Evolutionary conservation across 306 rosid species (phyloP).

Genomic region (Erythrophleum fordii): DNA sequence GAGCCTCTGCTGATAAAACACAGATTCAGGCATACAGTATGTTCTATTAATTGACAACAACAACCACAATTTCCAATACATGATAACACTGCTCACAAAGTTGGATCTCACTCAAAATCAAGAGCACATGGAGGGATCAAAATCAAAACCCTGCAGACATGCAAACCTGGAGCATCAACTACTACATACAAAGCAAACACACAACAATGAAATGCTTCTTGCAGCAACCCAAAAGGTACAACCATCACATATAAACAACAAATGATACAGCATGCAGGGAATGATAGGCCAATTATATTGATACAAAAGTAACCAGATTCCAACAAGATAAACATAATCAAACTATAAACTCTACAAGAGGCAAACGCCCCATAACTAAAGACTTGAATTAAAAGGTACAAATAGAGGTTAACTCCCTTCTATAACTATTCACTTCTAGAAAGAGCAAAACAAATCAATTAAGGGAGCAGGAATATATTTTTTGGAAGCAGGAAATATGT

Average conservation of each 20-base stretch:
- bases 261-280: background rate
- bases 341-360: slow-evolving; percentile 46
- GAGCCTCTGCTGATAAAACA: background rate
- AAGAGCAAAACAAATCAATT: slow-evolving; percentile 49
- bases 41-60: background rate
- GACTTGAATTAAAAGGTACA: slow-evolving; percentile 46
- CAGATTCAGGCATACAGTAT: background rate
- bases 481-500: slow-evolving; percentile 34
- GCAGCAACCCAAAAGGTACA: background rate
- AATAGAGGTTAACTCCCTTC: slow-evolving; percentile 49
- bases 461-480: slow-evolving; percentile 40
- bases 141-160: background rate
- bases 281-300: slow-evolving; percentile 14
- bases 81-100: background rate
- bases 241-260: background rate
- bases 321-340: slow-evolving; percentile 4
- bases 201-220: background rate
- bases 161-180: background rate
- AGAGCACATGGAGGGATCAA: background rate
- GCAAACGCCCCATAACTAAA: slow-evolving; percentile 46
- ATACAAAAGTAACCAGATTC: slow-evolving; percentile 25
- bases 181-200: background rate
- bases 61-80: background rate
- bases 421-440: slow-evolving; percentile 47
- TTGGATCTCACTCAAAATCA: background rate